phyloP scores from a whole-genome alignment of 371 early-diverging fungal genomes.

The Rhizomucor miehei region DNA sequence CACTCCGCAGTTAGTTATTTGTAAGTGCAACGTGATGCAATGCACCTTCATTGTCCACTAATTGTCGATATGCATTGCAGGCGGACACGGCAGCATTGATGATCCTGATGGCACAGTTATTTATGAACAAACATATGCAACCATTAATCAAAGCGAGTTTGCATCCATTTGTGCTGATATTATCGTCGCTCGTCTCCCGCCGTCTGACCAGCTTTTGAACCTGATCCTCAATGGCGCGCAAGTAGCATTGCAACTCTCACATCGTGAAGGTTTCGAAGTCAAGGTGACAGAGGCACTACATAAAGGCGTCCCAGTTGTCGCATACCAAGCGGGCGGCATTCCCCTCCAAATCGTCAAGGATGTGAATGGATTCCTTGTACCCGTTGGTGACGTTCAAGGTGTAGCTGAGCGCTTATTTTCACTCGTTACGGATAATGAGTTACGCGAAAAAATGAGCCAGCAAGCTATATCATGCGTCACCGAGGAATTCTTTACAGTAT shows the following conservation, averaged over 20 bases:
- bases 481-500: slow-evolving; percentile 72
- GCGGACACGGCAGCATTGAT: slow-evolving; percentile 84
- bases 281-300: slow-evolving; percentile 87
- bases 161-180: slow-evolving; percentile 54
- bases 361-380: slow-evolving; percentile 65
- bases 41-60: too few species aligned
- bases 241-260: slow-evolving; percentile 77
- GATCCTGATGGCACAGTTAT: slow-evolving; percentile 82
- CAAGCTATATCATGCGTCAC: slow-evolving; percentile 45
- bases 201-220: slow-evolving; percentile 81
- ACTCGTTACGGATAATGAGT: slow-evolving; percentile 14
- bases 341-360: slow-evolving; percentile 75
- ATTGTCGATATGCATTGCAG: neutral
- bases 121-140: slow-evolving; percentile 57
- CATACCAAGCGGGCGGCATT: slow-evolving; percentile 74
- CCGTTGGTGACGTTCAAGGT: slow-evolving; percentile 56
- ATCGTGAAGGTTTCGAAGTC: slow-evolving; percentile 87
- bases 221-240: slow-evolving; percentile 66
- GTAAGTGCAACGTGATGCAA: too few species aligned
- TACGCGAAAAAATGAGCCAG: slow-evolving; percentile 41
- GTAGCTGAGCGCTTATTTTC: slow-evolving; percentile 55
- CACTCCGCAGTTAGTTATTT: slow-evolving; percentile 72
- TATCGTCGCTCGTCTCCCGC: slow-evolving; percentile 65
- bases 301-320: slow-evolving; percentile 70
- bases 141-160: slow-evolving; percentile 47